A percentile compares a stretch with the other conserved stretches of the same genome.
These are phyloP conservation scores for Sclerotinia borealis DNA, from an alignment of 2,329 filamentous ascomycete genomes.

Conservation along the genomic window DNA sequence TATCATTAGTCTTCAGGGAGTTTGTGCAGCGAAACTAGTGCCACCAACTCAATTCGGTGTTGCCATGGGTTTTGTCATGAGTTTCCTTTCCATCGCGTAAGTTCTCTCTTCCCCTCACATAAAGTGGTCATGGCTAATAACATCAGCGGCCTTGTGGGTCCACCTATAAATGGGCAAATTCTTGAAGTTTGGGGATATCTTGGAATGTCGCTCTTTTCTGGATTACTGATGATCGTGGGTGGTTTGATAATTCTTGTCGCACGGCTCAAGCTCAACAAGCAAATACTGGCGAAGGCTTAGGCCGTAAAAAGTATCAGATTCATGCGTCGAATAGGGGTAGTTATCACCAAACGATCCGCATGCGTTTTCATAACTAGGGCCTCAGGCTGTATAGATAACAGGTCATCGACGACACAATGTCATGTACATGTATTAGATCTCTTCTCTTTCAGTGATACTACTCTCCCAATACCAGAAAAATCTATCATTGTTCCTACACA, in stretches of 20 bases:
- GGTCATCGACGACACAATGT: too few relatives aligned
- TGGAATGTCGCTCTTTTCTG: conserved; percentile 23
- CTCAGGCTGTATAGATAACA: too few relatives aligned
- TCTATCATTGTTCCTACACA: too few relatives aligned
- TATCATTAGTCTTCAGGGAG: conserved; percentile 23
- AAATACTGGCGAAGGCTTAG: conserved; percentile 16
- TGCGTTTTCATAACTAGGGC: too few relatives aligned
- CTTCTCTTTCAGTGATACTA: too few relatives aligned
- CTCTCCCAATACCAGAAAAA: too few relatives aligned
- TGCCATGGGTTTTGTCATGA: conserved; percentile 22
- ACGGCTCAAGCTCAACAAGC: conserved; percentile 14
- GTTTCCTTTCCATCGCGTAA: conserved; percentile 19
- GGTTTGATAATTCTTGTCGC: conserved; percentile 16
- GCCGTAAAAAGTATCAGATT: background rate
- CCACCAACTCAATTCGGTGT: conserved; percentile 20
- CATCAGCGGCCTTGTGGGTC: conserved; percentile 20
- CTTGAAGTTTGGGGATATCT: conserved; percentile 18
- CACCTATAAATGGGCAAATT: conserved; percentile 24
- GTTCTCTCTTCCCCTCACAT: background rate
- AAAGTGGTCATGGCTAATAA: background rate
- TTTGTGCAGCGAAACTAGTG: conserved; percentile 20
- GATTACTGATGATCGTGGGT: conserved; percentile 22
- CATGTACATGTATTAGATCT: too few relatives aligned
- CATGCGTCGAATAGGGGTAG: too few relatives aligned
- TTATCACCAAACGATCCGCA: too few relatives aligned